Base-by-base conservation (phyloP, 352 stramenopile species). In the Globisporangium okanoganense region DNA sequence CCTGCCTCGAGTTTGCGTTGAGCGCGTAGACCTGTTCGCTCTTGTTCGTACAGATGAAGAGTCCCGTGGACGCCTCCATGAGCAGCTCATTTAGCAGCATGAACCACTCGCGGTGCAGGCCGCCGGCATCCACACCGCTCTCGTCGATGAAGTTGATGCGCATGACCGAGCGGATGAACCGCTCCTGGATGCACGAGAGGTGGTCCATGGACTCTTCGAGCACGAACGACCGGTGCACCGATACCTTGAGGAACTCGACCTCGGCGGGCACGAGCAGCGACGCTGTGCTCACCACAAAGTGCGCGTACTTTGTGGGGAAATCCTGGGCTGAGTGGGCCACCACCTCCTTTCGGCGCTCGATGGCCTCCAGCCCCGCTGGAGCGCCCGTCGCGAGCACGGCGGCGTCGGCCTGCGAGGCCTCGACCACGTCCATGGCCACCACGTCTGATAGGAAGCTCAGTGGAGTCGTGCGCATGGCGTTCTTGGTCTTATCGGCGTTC, bases 71-170 rank as follows among this genome's bases (percentile, higher is more conserved):
- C 14, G 74, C 67, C 9, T 83, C 50, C 33, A 79, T 71, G 25
- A 94, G 62, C 38, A 78, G 47, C 14, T 90, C 71, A 25, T 82
- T 84, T 44, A 96, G 57, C 35, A 97, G 72, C 69, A 84, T 79
- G 68, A 96, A 90, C 90, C 90, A 99, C 82, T 99, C 97, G 22
- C 90, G 80, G 33, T 96, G 83, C 12, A 97, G 64, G 14, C 86
- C 90, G 2, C 90, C 90, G 24, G 88, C 90, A 71, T 97, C 90
- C 29, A 95, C 73, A 20, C 83, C 90, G 14, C 65, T 83, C 55
- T 97, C 90, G 52, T 91, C 84, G 27, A 94, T 54, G 51, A 97
- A 97, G 41, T 92, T 87, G 58, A 96, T 89, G n/a, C 87, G 78
- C 70, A 94, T 87, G 27, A 84, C 82, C 1, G 84, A 87, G 5